Evolutionary conservation across 805 yeast species (phyloP), one percentile per base, ranked within the genome.

Genomic region (Candida pini): DNA sequence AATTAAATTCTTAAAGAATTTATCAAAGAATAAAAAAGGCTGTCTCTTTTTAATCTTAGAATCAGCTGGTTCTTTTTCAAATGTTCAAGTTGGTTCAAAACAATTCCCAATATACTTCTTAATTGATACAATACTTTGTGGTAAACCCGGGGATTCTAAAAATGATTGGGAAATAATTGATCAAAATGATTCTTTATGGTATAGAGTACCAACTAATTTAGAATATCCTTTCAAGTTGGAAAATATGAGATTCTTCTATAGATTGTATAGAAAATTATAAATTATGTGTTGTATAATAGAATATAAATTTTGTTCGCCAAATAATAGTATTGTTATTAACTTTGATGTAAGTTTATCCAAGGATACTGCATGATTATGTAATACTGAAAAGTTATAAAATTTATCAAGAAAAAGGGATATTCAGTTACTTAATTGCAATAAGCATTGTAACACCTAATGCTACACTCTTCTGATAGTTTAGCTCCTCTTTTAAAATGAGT

Each of bases 61-160:
- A 50, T 81, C 92, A 60, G 96, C 96, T 0, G 96, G 96, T 1
- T 82, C 94, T 8, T 87, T 79, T 57, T 84, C 95, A 1, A 80
- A 85, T 47, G 82, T 87, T 25, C 69, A 76, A 2, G 70, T 87
- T 28, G 95, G 95, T 4, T 57, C 74, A 20, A 86, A 81, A 54
- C 72, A 65, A 44, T 87, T 87, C 62, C 96, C 96, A 0, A 79
- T 87, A 4, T 88, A 85, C 44, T 85, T 81, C 48, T 64, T 87
- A 26, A 65, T 88, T 9, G 95, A 87, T 50, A 83, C 81, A 24
- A 66, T 85, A 1, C 59, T 87, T 22, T 65, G 77, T 18, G 84
- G 85, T 2, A 66, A 59, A 38, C 64, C 64, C 20, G 63, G 63
- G 3, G 14, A 10, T 15, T 24, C 36, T 10, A 26, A 58, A 26